Evolutionary conservation across 164 flowering plant species (phyloP).

Genomic region (Warburgia ugandensis): DNA sequence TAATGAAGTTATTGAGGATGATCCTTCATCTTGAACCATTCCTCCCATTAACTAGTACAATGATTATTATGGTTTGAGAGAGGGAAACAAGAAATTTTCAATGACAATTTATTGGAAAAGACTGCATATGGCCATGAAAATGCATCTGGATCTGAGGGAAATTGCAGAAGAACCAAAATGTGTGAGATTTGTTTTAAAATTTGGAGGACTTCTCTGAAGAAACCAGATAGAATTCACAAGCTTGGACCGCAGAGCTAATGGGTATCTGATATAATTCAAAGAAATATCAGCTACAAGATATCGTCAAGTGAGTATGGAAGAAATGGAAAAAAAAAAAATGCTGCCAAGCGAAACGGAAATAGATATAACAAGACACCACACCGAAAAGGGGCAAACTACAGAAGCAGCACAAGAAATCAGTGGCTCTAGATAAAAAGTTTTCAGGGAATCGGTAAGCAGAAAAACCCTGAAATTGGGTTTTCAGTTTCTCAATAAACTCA

Average conservation of each 20-base stretch:
- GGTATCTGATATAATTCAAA: background rate
- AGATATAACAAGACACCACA: background rate
- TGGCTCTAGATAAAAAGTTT: too few species aligned
- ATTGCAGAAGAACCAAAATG: background rate
- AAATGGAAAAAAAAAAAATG: background rate
- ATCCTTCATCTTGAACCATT: slow-evolving; percentile 63
- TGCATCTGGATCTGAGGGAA: background rate
- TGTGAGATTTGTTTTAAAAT: too few species aligned
- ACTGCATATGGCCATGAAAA: background rate
- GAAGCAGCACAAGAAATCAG: too few species aligned
- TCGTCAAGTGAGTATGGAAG: background rate
- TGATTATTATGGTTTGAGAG: background rate
- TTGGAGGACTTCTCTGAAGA: too few species aligned
- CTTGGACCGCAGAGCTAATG: background rate
- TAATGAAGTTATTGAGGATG: slow-evolving; percentile 54
- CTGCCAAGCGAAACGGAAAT: slow-evolving; percentile 4
- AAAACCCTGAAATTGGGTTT: too few species aligned
- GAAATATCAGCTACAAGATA: background rate
- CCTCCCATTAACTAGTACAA: slow-evolving; percentile 24
- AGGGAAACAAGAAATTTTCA: background rate
- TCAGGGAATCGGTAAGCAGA: too few species aligned
- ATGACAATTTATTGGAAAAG: background rate
- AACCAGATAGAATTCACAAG: too few species aligned
- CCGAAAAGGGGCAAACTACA: too few species aligned
- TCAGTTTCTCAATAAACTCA: too few species aligned